Evolutionary conservation across 257 asterid species (phyloP), one percentile per base, ranked within the genome.

Genomic region (Verbena officinalis): DNA sequence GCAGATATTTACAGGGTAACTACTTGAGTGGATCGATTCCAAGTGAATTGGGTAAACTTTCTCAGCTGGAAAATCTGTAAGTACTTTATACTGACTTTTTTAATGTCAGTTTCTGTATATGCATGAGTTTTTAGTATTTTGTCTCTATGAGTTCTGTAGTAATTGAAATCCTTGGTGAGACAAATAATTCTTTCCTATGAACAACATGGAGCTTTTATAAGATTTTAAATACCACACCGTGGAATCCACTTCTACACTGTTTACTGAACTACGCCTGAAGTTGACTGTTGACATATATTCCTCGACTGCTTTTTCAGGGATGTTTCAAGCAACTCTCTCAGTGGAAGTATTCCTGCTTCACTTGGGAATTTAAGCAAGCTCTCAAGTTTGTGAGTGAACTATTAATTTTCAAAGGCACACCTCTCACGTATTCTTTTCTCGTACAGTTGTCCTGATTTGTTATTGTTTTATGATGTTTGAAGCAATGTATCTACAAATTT

Each of bases 401-500:
- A 12, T 70, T 55, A 30, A 23, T 69, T 59, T 73, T 15, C 69
- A 2, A 12, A 55, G 45, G 53, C 56, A 43, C 22, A 65, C 39
- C 45, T 39, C 36, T 55, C 67, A n/a, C 63, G 4, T 60, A 59
- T 68, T 52, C 24, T 70, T n/a, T 27, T 62, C 40, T n/a, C n/a
- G n/a, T n/a, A n/a, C n/a, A n/a, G 63, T 68, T 71, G 33, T 71
- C 55, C 67, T 73, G 45, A 72, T 63, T 74, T 40, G 49, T 51
- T 43, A 36, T 36, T 69, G 44, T 73, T 58, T 72, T 82, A 3
- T 70, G 63, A 71, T 84, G 63, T 66, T 65, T 84, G 80, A 71
- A 93, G 99, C 89, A 93, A 93, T 24, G 83, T 93, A 58, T 93
- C 99, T n/a, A 83, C 93, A 55, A 93, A 93, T 78, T 93, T 93